Conservation (phyloP, 148 eudicot species). For the Rhododendron griersonianum region DNA sequence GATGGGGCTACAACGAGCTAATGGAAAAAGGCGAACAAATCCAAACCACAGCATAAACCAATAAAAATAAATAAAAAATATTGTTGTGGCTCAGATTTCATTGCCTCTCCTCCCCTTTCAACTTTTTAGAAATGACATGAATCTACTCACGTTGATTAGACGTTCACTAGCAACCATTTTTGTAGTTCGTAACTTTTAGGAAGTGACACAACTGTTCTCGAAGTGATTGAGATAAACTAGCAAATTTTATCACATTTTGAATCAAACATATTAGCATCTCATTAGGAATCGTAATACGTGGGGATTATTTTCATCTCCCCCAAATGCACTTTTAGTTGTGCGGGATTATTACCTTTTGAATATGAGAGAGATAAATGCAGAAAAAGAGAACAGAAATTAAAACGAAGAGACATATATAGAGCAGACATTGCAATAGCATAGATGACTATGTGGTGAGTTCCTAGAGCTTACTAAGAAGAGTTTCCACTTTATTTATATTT, state of each 20-base stretch:
- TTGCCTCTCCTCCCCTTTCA: neutral
- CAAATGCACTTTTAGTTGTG: no score
- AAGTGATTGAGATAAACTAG: neutral
- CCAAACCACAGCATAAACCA: neutral
- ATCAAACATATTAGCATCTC: neutral
- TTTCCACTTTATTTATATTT: neutral
- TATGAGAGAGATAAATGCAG: neutral
- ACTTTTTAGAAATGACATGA: neutral
- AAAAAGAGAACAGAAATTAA: neutral
- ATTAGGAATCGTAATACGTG: neutral
- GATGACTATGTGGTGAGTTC: neutral
- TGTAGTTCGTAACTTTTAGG: neutral
- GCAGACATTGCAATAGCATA: neutral
- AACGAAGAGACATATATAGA: neutral
- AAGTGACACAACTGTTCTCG: neutral
- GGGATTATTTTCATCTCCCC: neutral
- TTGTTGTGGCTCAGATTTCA: neutral
- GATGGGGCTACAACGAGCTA: neutral
- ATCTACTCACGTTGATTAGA: neutral
- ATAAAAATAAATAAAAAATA: neutral
- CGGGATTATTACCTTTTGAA: neutral
- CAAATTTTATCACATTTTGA: neutral
- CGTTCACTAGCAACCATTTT: neutral
- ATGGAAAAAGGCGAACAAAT: neutral
- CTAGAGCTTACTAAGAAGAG: neutral